Evolutionary conservation across 306 rosid genomes (phyloP), one percentile per base, ranked within the genome.

Genomic region (Prunus mongolica): DNA sequence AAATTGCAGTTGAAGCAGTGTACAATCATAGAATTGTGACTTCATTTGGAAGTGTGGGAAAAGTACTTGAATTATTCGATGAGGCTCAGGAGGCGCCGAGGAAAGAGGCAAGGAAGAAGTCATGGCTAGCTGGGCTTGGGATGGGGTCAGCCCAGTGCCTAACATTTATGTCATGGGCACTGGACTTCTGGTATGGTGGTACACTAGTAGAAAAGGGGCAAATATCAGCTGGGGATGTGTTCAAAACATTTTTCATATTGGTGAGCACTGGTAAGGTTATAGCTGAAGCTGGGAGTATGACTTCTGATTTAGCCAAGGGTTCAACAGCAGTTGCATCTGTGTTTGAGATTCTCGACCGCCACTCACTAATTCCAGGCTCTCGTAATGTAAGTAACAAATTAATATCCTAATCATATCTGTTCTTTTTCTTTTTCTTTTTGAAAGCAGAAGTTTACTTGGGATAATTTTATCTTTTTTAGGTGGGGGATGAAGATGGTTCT

Each of bases 241-340:
- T 95, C 84, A 95, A 87, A 65, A 95, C 99, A 24, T 95, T 95
- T 78, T 95, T 95, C 78, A 91, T 92, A 7, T 81, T 95, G 80
- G 93, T 95, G 0, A 95, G 97, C 79, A 95, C 97, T 7, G 97
- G 99, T 1, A 95, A 95, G 76, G 97, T 95, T 34, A 95, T 92
- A 14, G 99, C 98, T n/a, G 98, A 95, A 0, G 98, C 98, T 3
- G 98, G 98, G 27, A 95, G 98, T 82, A 92, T 95, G 98, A 95
- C 98, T 61, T 89, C 97, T 51, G 97, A 92, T 81, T 84, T 95
- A 22, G 98, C 98, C 45, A 95, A 90, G 61, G 90, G 93, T 41
- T 86, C 97, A 16, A 76, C 96, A 0, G 96, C 98, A 3, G 88
- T 95, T 18, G 91, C 97, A 28, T 90, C 97, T 0, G 95, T 95